phyloP scores from a whole-genome alignment of 1,139 yeast species.

The Magnusiomyces starmeri region DNA sequence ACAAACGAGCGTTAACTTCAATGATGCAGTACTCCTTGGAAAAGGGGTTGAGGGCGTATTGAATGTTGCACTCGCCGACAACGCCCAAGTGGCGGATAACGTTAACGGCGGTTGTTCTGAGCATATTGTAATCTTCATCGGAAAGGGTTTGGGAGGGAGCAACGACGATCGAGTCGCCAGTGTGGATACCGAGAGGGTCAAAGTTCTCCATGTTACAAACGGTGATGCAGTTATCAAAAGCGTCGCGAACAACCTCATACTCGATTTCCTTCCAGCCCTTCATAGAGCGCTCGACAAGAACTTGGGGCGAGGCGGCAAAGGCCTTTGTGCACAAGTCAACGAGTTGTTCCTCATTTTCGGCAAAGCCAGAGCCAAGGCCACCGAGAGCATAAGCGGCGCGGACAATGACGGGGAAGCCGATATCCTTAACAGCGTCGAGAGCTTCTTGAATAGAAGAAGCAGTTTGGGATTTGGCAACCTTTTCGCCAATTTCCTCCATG shows the following conservation, averaged over 20 bases:
- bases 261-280: conserved; percentile 99
- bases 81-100: conserved; percentile 97
- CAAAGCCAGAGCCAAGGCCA: conserved; percentile 98
- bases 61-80: conserved; percentile 98
- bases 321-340: conserved; percentile 82
- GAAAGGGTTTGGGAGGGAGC: conserved; percentile 97
- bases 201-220: conserved; percentile 99
- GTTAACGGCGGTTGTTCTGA: conserved; percentile 94
- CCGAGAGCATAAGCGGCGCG: conserved; percentile 98
- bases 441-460: conserved; percentile 78
- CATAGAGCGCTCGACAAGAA: conserved; percentile 89
- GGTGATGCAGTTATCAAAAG: conserved; percentile 94
- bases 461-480: conserved; percentile 89
- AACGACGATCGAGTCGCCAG: conserved; percentile 98
- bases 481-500: conserved; percentile 90
- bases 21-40: conserved; percentile 93
- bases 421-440: conserved; percentile 69
- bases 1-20: conserved; percentile 94
- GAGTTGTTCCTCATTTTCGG: conserved; percentile 80
- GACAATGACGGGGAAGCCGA: conserved; percentile 93
- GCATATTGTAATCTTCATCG: conserved; percentile 96
- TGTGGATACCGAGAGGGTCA: conserved; percentile 96
- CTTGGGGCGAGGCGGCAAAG: conserved; percentile 93
- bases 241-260: conserved; percentile 96
- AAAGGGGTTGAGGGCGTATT: conserved; percentile 85